Percentiles rank a stretch among this genome's conserved stretches.
phyloP scores from a whole-genome alignment of 1,284 basidiomycete genomes.

The Marasmius sp. region DNA sequence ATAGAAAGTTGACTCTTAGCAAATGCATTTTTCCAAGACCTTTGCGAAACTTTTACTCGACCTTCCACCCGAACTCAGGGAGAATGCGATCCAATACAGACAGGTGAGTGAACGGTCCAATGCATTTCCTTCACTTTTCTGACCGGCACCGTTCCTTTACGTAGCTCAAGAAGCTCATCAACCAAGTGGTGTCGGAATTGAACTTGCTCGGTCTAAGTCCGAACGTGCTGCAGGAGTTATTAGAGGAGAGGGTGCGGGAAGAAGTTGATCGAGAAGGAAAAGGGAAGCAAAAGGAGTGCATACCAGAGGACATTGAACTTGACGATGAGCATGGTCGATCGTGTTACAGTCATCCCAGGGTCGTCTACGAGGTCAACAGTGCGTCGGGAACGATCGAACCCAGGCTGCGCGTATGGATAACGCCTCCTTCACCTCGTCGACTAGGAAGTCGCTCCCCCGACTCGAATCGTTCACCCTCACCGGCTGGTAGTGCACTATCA shows the following conservation, averaged over 20 bases:
- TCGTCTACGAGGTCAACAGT: conserved; percentile 56
- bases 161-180: conserved; percentile 92
- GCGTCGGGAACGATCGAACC: conserved; percentile 53
- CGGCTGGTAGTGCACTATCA: not conserved
- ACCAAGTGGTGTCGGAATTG: conserved; percentile 83
- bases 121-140: not conserved
- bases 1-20: not conserved
- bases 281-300: conserved; percentile 9
- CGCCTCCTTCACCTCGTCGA: conserved; percentile 13
- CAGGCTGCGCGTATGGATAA: conserved; percentile 50
- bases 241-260: conserved; percentile 28
- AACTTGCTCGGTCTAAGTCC: conserved; percentile 75
- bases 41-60: conserved; percentile 69
- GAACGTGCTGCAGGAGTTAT: conserved; percentile 45
- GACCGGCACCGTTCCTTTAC: not conserved
- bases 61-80: conserved; percentile 74
- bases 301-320: conserved; percentile 6
- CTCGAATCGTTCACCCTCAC: not conserved
- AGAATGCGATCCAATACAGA: conserved; percentile 85
- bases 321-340: conserved; percentile 9
- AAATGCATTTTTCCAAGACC: conserved; percentile 84
- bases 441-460: conserved; percentile 1
- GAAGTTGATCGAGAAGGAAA: conserved; percentile 4
- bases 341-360: conserved; percentile 20
- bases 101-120: conserved; percentile 46